phyloP scores from a whole-genome alignment of 345 rosid species.

The Citrus glauca region DNA sequence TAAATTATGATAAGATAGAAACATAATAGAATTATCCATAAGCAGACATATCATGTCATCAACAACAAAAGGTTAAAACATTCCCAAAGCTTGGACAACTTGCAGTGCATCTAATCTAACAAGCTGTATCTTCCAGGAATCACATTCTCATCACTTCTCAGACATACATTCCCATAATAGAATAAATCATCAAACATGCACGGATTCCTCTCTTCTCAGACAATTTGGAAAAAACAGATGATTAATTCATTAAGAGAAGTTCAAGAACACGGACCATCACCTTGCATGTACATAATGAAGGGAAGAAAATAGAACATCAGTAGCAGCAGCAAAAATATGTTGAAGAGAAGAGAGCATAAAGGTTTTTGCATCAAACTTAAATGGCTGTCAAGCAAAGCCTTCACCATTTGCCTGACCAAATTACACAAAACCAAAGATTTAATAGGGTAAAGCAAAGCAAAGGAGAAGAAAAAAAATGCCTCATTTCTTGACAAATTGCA shows the following conservation, averaged over 20 bases:
- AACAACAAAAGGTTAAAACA: no score
- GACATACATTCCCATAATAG: not conserved
- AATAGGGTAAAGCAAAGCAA: constrained; percentile 2
- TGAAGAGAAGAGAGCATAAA: not conserved
- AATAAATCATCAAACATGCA: not conserved
- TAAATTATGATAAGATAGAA: not conserved
- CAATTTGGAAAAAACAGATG: not conserved
- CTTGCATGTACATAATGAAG: constrained; percentile 5
- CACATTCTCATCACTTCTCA: not conserved
- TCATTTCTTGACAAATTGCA: constrained; percentile 78
- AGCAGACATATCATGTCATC: not conserved
- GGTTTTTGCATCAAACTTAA: constrained; percentile 6
- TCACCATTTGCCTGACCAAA: constrained; percentile 9
- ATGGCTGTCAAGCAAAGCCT: not conserved
- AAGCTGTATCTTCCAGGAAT: not conserved
- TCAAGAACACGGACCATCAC: not conserved
- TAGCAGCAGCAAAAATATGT: constrained; percentile 22
- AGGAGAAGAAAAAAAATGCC: constrained; percentile 24
- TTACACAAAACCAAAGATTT: constrained; percentile 9
- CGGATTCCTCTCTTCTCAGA: not conserved
- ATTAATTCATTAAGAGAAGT: not conserved
- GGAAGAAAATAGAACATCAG: constrained; percentile 3
- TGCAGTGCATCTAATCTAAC: not conserved
- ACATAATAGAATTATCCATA: not conserved
- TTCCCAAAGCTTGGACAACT: not conserved